These are phyloP conservation scores for Neonectria faginata DNA, from an alignment of 2,329 filamentous ascomycete species.

Conservation along the genomic window DNA sequence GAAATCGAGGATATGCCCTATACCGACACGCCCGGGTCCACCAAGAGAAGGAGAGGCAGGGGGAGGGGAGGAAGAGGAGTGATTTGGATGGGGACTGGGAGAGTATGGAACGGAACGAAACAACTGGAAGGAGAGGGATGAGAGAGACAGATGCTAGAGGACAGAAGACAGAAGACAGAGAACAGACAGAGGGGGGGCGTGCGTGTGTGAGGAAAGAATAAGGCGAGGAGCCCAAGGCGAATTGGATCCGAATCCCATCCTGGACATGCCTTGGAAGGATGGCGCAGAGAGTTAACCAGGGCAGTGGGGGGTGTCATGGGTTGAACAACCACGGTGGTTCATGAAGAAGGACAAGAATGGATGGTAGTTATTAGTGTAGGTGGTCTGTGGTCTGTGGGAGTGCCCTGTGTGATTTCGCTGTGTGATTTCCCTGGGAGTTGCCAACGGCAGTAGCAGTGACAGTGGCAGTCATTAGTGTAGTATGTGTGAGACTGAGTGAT, in stretches of 20 bases:
- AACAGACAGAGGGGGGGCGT: constrained; percentile 23
- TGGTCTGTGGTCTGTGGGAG: constrained; percentile 15
- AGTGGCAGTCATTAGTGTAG: neutral
- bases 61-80: constrained; percentile 34
- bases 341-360: constrained; percentile 8
- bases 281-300: constrained; percentile 16
- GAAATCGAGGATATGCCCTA: constrained; percentile 34
- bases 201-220: constrained; percentile 27
- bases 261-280: constrained; percentile 11
- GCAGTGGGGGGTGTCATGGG: constrained; percentile 8
- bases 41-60: constrained; percentile 36
- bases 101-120: constrained; percentile 5
- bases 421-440: constrained; percentile 9
- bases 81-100: constrained; percentile 37
- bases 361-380: constrained; percentile 20
- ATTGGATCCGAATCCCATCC: constrained; percentile 14
- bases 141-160: constrained; percentile 7
- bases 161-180: constrained; percentile 1
- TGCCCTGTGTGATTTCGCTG: constrained; percentile 17
- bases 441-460: neutral
- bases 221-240: constrained; percentile 30
- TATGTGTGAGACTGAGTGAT: constrained; percentile 17
- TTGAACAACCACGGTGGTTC: constrained; percentile 11
- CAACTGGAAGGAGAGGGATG: neutral
- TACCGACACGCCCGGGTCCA: constrained; percentile 40